These are phyloP conservation scores for Calocybe indica DNA, from an alignment of 768 basidiomycete species.

Conservation along the genomic window DNA sequence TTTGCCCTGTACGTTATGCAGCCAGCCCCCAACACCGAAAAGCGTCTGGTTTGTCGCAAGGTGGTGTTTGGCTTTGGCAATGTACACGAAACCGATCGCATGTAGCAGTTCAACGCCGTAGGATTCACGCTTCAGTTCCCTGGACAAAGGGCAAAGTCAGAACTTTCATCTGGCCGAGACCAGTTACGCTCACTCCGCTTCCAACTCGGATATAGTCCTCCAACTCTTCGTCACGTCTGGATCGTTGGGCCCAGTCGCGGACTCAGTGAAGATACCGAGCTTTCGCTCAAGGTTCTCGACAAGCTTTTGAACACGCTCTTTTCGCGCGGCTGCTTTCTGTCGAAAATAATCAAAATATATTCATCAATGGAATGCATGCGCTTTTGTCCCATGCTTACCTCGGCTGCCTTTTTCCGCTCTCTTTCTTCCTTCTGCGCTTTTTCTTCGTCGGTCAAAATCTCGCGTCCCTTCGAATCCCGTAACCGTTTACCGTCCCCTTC, in stretches of 20 bases:
- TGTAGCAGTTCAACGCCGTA: constrained; percentile 86
- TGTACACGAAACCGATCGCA: constrained; percentile 82
- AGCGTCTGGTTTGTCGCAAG: constrained; percentile 65
- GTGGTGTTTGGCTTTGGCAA: constrained; percentile 76
- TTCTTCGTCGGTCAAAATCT: constrained; percentile 62
- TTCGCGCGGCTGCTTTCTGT: constrained; percentile 77
- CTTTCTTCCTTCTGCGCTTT: constrained; percentile 71
- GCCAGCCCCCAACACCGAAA: constrained; percentile 89
- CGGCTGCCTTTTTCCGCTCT: constrained; percentile 55
- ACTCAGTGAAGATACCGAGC: constrained; percentile 84
- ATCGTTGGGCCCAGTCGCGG: constrained; percentile 65
- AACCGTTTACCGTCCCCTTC: constrained; percentile 52
- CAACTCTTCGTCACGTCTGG: constrained; percentile 66
- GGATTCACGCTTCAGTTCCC: constrained; percentile 79
- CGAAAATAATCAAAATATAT: constrained; percentile 3
- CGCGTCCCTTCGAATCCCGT: constrained; percentile 46
- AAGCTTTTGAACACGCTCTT: constrained; percentile 69
- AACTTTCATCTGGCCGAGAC: background rate
- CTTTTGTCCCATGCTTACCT: constrained; percentile 37
- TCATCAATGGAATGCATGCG: constrained; percentile 1
- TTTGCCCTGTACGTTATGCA: constrained; percentile 88
- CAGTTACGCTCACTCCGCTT: constrained; percentile 62
- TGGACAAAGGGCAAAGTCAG: constrained; percentile 19
- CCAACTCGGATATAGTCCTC: constrained; percentile 71
- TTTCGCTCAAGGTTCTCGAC: constrained; percentile 77